These are phyloP conservation scores for Xylaria sp. DNA, from an alignment of 2,329 filamentous ascomycete species.

Conservation along the genomic window DNA sequence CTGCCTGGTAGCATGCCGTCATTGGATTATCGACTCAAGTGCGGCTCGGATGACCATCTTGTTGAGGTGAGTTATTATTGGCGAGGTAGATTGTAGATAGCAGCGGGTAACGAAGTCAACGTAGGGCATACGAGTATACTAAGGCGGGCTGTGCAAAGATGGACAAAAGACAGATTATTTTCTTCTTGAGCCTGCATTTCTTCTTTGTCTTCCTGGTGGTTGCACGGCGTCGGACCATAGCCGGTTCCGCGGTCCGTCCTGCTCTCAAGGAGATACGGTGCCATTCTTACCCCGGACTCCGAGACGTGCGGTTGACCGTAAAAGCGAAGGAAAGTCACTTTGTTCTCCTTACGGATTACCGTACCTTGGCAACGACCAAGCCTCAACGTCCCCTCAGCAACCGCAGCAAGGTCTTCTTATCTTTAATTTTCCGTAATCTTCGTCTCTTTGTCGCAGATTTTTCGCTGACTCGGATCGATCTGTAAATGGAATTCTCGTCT, in stretches of 20 bases:
- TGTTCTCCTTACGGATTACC: too few relatives aligned
- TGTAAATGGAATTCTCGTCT: not conserved
- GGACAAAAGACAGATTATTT: not conserved
- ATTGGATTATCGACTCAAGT: not conserved
- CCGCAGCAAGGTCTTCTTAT: too few relatives aligned
- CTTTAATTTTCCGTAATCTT: not conserved
- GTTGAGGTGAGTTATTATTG: not conserved
- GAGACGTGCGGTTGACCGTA: not conserved
- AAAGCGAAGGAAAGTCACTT: not conserved
- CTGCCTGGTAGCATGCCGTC: not conserved
- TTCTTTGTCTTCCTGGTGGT: not conserved
- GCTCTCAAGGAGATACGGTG: not conserved
- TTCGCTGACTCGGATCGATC: not conserved
- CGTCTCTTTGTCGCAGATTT: not conserved
- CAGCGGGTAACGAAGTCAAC: too few relatives aligned
- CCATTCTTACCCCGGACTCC: not conserved
- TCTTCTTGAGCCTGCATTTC: not conserved
- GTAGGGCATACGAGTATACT: not conserved
- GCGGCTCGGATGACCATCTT: not conserved
- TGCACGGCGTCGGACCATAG: not conserved
- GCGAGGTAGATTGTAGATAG: not conserved
- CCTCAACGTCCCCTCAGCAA: too few relatives aligned
- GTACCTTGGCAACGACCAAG: too few relatives aligned
- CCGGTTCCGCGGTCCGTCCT: not conserved
- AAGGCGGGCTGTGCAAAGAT: not conserved